Evolutionary conservation across 1,284 basidiomycete genomes (phyloP), one percentile per base, ranked within the genome.

Genomic region (Ceratobasidium sp.): DNA sequence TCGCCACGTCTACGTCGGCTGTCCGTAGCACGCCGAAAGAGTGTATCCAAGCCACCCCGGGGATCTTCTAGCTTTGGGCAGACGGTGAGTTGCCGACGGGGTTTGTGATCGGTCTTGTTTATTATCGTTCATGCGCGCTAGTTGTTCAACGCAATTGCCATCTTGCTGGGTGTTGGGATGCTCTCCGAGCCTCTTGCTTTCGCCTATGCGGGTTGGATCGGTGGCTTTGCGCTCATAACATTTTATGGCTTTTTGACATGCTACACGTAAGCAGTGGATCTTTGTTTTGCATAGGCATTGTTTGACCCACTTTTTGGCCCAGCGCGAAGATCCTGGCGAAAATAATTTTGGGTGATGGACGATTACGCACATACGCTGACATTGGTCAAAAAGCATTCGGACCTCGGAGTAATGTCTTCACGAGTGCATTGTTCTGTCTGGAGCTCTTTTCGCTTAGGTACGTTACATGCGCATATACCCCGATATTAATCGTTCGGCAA

Each of bases 131-230:
- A 51, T 40, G 49, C 67, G 56, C 79, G 46, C 70, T 69, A 95
- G 93, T 85, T 97, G n/a, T 97, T 97, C 86, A 97, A 97, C 81
- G 91, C 93, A 8, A 93, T 92, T 62, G 95, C 94, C 9, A 93
- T 96, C 34, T 85, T 97, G 11, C 86, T 96, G 8, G 96, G 96
- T 5, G 93, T 97, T 79, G 96, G 96, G 1, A 92, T 98, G 86
- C 87, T 97, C 1, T 95, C 94, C 1, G 92, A 96, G 82, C 95
- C 96, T 0, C 86, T 96, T 22, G 95, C 95, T 0, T 96, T 96
- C 82, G 90, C 93, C 0, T 95, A 93, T 80, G 91, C 95, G 0
- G 95, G 95, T 6, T 97, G 95, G 95, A 86, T 92, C 32, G 86
- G 87, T 46, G 95, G 95, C 5, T 91, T 91, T 0, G 22, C 88